Base-by-base conservation (phyloP, 306 rosid species). In the Inga laurina region DNA sequence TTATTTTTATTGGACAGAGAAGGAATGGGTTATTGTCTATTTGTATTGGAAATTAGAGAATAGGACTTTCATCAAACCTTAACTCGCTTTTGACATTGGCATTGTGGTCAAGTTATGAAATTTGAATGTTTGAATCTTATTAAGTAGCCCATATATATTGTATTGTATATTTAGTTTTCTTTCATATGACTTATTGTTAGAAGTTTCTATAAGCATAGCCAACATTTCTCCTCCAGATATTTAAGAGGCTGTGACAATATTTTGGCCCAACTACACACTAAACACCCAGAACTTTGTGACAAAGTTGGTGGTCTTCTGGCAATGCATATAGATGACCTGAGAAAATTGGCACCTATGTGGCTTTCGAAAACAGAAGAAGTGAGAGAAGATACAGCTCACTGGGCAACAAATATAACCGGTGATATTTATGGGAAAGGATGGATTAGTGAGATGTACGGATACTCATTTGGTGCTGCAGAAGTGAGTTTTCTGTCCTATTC, bases 381-480 rank as follows among this genome's bases (percentile, higher is more conserved):
- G 77, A 86, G 98, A 21, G 97, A 89, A 86, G 99, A 96, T 88
- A 89, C 59, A 83, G 97, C 94, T 62, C 99, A 96, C 82, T 96
- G 99, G 99, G 79, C 79, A 22, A 92, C 98, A 85, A 96, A 96
- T 88, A 69, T 92, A 86, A 96, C 99, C 75, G 99, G 98, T 82
- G 99, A 96, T 78, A 88, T 96, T 76, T 96, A 94, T 82, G 94
- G 90, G 66, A 72, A 85, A 83, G 99, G 99, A 78, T 96, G 99
- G 99, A 96, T 96, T 74, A 96, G 98, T 90, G 99, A 96, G 91
- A 96, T 96, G 99, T 96, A 96, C 72, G 99, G 99, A 78, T 96
- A 94, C 87, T 94, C 99, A 52, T 96, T 96, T 75, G 99, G 98
- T 65, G 99, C 98, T 46, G 99, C 99, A 8, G 99, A 94, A 89